Conservation (phyloP, 2,329 filamentous ascomycete species). For the Fusarium setosum region DNA sequence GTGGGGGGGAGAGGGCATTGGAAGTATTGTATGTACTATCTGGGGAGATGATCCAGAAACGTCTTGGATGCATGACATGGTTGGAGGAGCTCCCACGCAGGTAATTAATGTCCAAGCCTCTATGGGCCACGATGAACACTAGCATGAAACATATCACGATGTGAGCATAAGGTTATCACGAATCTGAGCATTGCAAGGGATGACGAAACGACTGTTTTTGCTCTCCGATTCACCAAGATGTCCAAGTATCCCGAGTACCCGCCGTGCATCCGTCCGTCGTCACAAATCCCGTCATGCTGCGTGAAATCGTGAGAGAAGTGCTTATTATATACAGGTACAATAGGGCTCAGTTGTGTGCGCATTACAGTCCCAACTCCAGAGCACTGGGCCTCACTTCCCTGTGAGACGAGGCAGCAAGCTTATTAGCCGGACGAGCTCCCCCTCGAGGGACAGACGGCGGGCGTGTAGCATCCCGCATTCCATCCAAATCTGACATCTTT, state of each 20-base stretch:
- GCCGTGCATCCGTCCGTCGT: conserved; percentile 26
- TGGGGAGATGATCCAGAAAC: conserved; percentile 16
- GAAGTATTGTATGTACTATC: conserved; percentile 21
- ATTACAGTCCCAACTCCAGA: conserved; percentile 45
- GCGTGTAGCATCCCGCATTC: conserved; percentile 19
- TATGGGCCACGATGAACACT: not conserved
- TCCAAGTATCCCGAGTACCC: conserved; percentile 33
- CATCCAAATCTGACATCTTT: conserved; percentile 34
- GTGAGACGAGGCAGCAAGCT: conserved; percentile 34
- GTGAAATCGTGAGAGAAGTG: conserved; percentile 39
- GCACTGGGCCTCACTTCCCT: conserved; percentile 40
- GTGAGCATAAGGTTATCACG: not conserved
- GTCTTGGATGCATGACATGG: conserved; percentile 17
- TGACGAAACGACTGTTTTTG: conserved; percentile 18
- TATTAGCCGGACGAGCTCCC: conserved; percentile 29
- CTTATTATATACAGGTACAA: conserved; percentile 47
- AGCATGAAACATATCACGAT: not conserved
- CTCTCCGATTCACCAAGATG: conserved; percentile 20
- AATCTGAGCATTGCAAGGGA: not conserved
- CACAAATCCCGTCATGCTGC: conserved; percentile 25
- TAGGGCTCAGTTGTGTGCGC: conserved; percentile 41
- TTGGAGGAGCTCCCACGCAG: conserved; percentile 8
- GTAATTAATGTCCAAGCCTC: conserved; percentile 28
- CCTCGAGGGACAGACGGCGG: conserved; percentile 21
- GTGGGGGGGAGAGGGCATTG: conserved; percentile 1